A percentile compares a stretch with the other conserved stretches of the same genome.
Conservation (phyloP, 148 eudicot species). For the Chenopodium quinoa region DNA sequence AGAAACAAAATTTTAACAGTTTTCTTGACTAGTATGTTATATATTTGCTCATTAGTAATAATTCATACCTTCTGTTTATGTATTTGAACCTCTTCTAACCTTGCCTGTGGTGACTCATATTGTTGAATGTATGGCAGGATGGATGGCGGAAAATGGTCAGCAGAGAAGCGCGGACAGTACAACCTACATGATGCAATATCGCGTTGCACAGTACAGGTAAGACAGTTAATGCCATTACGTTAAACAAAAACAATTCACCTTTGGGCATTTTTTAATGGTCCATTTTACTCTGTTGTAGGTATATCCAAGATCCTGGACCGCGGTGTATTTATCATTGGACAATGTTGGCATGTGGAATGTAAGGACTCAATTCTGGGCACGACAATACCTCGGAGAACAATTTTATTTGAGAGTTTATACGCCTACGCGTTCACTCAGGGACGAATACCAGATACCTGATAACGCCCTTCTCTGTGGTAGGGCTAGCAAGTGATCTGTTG, state of each 20-base stretch:
- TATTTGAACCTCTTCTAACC: background rate
- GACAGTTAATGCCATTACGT: background rate
- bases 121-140: slow-evolving; percentile 40
- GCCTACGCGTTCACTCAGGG: slow-evolving; percentile 28
- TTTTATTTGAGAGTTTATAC: slow-evolving; percentile 35
- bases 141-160: slow-evolving; percentile 69
- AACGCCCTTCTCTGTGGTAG: slow-evolving; percentile 39
- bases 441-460: slow-evolving; percentile 36
- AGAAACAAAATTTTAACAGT: too few species aligned
- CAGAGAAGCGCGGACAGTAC: slow-evolving; percentile 48
- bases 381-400: slow-evolving; percentile 42
- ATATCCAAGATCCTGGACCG: slow-evolving; percentile 44
- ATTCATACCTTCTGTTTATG: too few species aligned
- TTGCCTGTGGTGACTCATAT: background rate
- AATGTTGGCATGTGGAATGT: slow-evolving; percentile 46
- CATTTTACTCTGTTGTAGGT: slow-evolving; percentile 15
- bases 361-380: slow-evolving; percentile 41
- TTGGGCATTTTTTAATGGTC: background rate
- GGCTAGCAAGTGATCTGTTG: slow-evolving; percentile 17
- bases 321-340: slow-evolving; percentile 36
- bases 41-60: background rate
- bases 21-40: background rate
- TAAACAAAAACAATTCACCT: background rate
- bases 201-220: slow-evolving; percentile 79
- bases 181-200: slow-evolving; percentile 67